Conservation (phyloP, 1,139 yeast genomes). For the Suhomyces taliae region DNA sequence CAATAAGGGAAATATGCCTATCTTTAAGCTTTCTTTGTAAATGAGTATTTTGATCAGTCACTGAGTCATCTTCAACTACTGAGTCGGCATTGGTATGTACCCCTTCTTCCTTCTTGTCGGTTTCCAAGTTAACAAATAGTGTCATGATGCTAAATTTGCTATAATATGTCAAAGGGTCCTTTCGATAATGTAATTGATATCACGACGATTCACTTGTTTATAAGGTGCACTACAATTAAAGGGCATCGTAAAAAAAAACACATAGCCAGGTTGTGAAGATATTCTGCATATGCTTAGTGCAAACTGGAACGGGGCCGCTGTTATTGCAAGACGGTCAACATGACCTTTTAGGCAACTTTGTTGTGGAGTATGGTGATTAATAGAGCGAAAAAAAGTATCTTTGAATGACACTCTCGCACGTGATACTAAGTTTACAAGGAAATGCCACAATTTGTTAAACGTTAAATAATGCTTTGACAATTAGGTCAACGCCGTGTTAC, state of each 20-base stretch:
- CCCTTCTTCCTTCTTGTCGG: conserved; percentile 2
- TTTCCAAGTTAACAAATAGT: neutral
- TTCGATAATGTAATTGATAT: too few relatives aligned
- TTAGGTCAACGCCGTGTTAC: too few relatives aligned
- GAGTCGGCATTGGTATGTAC: conserved; percentile 2
- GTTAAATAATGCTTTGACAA: too few relatives aligned
- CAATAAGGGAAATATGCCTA: conserved; percentile 46
- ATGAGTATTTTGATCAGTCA: conserved; percentile 18
- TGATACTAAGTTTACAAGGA: neutral
- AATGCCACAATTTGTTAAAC: too few relatives aligned
- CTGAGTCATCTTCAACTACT: conserved; percentile 8
- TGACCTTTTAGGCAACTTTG: neutral
- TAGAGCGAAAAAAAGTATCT: neutral
- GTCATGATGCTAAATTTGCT: neutral
- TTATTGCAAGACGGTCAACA: neutral
- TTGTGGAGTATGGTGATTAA: neutral
- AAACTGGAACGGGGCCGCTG: neutral
- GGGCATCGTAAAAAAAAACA: neutral
- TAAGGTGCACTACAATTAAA: too few relatives aligned
- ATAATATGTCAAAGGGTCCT: too few relatives aligned
- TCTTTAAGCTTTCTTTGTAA: conserved; percentile 41
- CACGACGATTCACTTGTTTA: too few relatives aligned
- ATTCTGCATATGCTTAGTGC: neutral
- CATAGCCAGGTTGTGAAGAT: neutral
- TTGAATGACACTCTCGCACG: neutral